phyloP scores from a whole-genome alignment of 1,139 yeast genomes.

The Yamadazyma mexicana region DNA sequence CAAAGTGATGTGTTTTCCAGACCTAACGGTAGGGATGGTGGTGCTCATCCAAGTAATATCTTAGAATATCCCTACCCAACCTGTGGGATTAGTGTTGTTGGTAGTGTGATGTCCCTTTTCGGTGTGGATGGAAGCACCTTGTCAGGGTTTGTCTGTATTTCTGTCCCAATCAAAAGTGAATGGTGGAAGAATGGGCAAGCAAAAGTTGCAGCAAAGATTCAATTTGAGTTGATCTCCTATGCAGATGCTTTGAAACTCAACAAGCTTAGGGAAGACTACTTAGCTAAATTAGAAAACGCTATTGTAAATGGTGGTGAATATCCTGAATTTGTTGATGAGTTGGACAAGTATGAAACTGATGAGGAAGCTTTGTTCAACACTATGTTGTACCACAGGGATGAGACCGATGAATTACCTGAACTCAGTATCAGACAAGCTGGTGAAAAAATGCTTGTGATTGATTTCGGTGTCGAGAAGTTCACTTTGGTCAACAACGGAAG shows the following conservation, averaged over 20 bases:
- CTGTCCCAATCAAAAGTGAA: slow-evolving; percentile 29
- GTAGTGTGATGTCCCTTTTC: slow-evolving; percentile 28
- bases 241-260: slow-evolving; percentile 25
- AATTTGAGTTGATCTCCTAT: slow-evolving; percentile 24
- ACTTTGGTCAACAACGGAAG: slow-evolving; percentile 32
- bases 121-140: slow-evolving; percentile 38
- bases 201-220: slow-evolving; percentile 23
- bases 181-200: slow-evolving; percentile 41
- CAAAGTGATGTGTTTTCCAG: slow-evolving; percentile 30
- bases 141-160: slow-evolving; percentile 33
- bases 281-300: slow-evolving; percentile 17
- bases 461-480: slow-evolving; percentile 28
- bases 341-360: slow-evolving; percentile 18
- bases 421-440: slow-evolving; percentile 32
- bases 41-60: slow-evolving; percentile 36
- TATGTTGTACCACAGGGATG: slow-evolving; percentile 15
- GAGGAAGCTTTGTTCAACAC: slow-evolving; percentile 8
- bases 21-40: slow-evolving; percentile 33
- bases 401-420: slow-evolving; percentile 11
- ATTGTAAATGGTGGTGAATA: slow-evolving; percentile 9
- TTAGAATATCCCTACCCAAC: slow-evolving; percentile 35
- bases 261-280: slow-evolving; percentile 19
- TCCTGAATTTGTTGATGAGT: slow-evolving; percentile 12
- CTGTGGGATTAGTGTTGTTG: slow-evolving; percentile 35
- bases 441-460: slow-evolving; percentile 30